Percentiles rank a stretch among this genome's conserved stretches.
These are phyloP conservation scores for Pichia exigua DNA, from an alignment of 805 yeast species.

Conservation along the genomic window DNA sequence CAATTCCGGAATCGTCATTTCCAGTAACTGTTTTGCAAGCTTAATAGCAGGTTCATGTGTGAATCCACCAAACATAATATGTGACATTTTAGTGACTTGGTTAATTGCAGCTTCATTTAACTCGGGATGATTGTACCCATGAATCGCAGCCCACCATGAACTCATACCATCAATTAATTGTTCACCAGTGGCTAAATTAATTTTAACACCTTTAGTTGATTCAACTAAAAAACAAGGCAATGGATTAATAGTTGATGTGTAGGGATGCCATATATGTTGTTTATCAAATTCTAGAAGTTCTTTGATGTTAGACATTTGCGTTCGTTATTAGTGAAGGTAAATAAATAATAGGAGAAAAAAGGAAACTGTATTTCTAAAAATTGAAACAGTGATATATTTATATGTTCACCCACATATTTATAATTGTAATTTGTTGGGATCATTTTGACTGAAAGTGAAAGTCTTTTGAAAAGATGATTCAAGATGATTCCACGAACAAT, in stretches of 20 bases:
- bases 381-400: not conserved
- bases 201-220: constrained; percentile 2
- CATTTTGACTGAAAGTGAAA: not conserved
- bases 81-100: constrained; percentile 6
- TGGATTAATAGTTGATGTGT: constrained; percentile 7
- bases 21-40: constrained; percentile 1
- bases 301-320: not conserved
- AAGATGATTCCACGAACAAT: not conserved
- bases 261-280: constrained; percentile 9
- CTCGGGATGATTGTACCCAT: constrained; percentile 9
- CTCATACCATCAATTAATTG: constrained; percentile 6
- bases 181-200: constrained; percentile 3
- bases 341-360: not conserved
- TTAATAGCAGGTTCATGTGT: constrained; percentile 8
- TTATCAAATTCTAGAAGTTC: constrained; percentile 2
- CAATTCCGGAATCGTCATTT: constrained; percentile 1
- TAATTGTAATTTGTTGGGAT: not conserved
- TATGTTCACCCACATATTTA: not conserved
- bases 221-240: constrained; percentile 7
- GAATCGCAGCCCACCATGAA: constrained; percentile 9
- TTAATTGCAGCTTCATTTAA: constrained; percentile 5
- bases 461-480: not conserved
- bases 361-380: not conserved
- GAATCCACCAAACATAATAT: constrained; percentile 9
- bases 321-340: not conserved